A percentile compares a stretch with the other conserved stretches of the same genome.
Evolutionary conservation across 2,329 filamentous ascomycete species (phyloP).

Genomic region (Tolypocladium endophyticum): DNA sequence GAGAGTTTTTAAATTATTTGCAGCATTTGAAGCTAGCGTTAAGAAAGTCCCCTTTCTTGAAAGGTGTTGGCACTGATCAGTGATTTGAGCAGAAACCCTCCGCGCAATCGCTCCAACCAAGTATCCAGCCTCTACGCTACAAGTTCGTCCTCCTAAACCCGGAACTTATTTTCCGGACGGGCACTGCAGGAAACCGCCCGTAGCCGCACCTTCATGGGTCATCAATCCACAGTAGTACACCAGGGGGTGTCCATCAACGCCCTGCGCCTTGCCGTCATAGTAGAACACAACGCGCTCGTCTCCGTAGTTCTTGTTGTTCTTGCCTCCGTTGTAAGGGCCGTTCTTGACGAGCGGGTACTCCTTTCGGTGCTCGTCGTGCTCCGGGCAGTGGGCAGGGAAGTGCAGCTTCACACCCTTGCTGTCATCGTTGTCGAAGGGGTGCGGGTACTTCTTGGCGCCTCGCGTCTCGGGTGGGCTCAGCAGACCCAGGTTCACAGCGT

Average conservation of each 20-base stretch:
- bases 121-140: too few relatives aligned
- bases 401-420: background rate
- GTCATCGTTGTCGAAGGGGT: background rate
- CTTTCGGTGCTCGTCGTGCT: background rate
- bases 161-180: background rate
- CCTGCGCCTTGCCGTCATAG: background rate
- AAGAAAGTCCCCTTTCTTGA: too few relatives aligned
- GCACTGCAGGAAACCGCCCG: background rate
- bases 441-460: background rate
- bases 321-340: background rate
- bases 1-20: too few relatives aligned
- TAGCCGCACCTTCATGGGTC: background rate
- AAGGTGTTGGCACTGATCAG: too few relatives aligned
- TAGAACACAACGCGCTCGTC: background rate
- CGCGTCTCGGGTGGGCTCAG: background rate
- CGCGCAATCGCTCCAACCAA: too few relatives aligned
- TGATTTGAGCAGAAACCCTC: too few relatives aligned
- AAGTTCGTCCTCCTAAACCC: too few relatives aligned
- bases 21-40: too few relatives aligned
- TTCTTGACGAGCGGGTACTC: background rate
- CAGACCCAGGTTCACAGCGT: background rate
- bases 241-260: background rate
- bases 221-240: background rate
- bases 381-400: background rate
- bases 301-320: background rate